Evolutionary conservation across 345 rosid species (phyloP), one percentile per base, ranked within the genome.

Genomic region (Erucastrum elatum): DNA sequence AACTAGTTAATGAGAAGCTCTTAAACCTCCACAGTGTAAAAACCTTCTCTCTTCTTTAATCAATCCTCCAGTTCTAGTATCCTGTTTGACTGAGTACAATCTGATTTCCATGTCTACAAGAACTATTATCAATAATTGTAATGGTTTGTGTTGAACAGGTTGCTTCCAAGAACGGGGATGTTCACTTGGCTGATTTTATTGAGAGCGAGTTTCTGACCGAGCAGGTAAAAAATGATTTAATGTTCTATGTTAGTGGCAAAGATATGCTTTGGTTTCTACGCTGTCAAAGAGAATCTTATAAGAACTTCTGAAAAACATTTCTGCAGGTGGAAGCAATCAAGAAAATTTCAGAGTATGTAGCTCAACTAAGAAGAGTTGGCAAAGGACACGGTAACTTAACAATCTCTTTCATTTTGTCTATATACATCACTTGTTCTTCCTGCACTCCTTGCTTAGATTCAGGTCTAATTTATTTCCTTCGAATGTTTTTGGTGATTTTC

Each of bases 1-100:
- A 95, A 83, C 87, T 95, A 64, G 88, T 84, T 17, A 95, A 93
- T 68, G 96, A 86, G 80, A 95, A 95, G 84, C 93, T 95, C 64
- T 69, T 93, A 80, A 83, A 82, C 75, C 81, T 95, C 68, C 97
- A 95, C 75, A 75, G 68, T 55, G 99, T 95, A 88, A 86, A 71
- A 35, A 65, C 30, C 26, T 33, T 34, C 13, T 55, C 73, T 70
- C 75, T 58, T 13, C 51, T 69, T 53, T n/a, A 21, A 16, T 27
- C 6, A 1, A 15, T 68, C 2, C 0, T 51, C 1, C 34, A 33
- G n/a, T n/a, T n/a, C n/a, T n/a, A n/a, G n/a, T n/a, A 71, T 11
- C 58, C 7, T 10, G 2, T 77, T 33, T 63, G 31, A 8, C 4
- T 56, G 1, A 56, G 49, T 16, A 35, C 64, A 26, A 17, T 27